Percentiles rank a stretch among this genome's conserved stretches.
Conservation (phyloP, 2,329 filamentous ascomycete species). For the Talaromyces sp. region DNA sequence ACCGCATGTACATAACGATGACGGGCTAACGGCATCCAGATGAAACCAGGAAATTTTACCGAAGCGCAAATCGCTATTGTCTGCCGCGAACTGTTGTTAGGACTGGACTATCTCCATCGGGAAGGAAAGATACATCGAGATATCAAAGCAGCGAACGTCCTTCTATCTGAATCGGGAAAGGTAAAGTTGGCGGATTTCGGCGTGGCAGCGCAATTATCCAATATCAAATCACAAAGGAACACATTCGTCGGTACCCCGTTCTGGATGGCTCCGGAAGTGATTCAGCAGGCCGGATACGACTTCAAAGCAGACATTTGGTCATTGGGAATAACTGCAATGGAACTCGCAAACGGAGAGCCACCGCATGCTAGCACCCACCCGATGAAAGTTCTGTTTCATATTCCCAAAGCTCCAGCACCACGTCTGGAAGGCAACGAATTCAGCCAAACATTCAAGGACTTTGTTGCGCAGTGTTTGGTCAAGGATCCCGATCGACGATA, state of each 20-base stretch:
- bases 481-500: slow-evolving; percentile 86
- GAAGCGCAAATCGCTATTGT: slow-evolving; percentile 92
- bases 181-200: slow-evolving; percentile 98
- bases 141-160: slow-evolving; percentile 92
- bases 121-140: slow-evolving; percentile 96
- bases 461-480: slow-evolving; percentile 82
- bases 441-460: slow-evolving; percentile 90
- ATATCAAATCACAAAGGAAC: slow-evolving; percentile 95
- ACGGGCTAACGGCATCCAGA: slow-evolving; percentile 47
- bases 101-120: slow-evolving; percentile 86
- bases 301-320: slow-evolving; percentile 96
- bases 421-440: slow-evolving; percentile 75
- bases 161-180: slow-evolving; percentile 85
- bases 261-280: slow-evolving; percentile 96
- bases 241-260: slow-evolving; percentile 97
- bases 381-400: slow-evolving; percentile 90
- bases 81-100: slow-evolving; percentile 83
- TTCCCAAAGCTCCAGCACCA: slow-evolving; percentile 83
- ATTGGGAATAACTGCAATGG: slow-evolving; percentile 84
- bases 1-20: background rate
- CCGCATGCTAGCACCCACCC: slow-evolving; percentile 81
- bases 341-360: slow-evolving; percentile 85
- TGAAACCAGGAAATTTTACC: slow-evolving; percentile 84
- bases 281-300: slow-evolving; percentile 78
- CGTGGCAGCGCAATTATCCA: slow-evolving; percentile 91